Evolutionary conservation across 1,139 yeast species (phyloP).

Genomic region (Pichia sp.): DNA sequence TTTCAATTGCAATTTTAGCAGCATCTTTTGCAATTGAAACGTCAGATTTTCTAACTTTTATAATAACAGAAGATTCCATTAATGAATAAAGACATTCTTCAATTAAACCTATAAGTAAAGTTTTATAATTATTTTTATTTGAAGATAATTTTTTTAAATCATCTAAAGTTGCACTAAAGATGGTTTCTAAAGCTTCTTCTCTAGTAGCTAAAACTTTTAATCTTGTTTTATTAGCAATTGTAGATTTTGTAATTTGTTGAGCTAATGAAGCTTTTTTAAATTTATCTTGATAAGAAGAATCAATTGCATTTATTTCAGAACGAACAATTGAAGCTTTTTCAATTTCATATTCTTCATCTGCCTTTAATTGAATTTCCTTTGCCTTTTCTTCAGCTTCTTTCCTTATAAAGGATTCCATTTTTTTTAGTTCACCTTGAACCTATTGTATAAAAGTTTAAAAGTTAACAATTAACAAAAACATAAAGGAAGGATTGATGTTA

Average conservation of each 20-base stretch:
- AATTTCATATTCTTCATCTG: slow-evolving; percentile 97
- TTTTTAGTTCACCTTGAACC: slow-evolving; percentile 92
- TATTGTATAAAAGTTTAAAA: slow-evolving; percentile 27
- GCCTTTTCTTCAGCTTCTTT: slow-evolving; percentile 99
- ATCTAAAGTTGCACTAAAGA: slow-evolving; percentile 63
- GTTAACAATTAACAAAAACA: no score
- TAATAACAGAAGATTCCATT: slow-evolving; percentile 59
- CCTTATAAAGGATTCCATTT: slow-evolving; percentile 97
- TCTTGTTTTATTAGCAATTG: slow-evolving; percentile 91
- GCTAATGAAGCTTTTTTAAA: slow-evolving; percentile 87
- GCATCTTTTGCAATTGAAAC: slow-evolving; percentile 58
- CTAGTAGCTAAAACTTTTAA: slow-evolving; percentile 82
- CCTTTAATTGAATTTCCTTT: slow-evolving; percentile 88
- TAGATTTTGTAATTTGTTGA: slow-evolving; percentile 92
- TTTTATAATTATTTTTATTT: slow-evolving; percentile 54
- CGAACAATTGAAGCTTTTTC: slow-evolving; percentile 94
- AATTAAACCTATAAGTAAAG: slow-evolving; percentile 67
- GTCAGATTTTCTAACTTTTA: slow-evolving; percentile 69
- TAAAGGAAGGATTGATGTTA: background rate
- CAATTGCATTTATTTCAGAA: slow-evolving; percentile 85
- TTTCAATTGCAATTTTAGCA: slow-evolving; percentile 53
- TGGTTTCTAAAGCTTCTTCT: slow-evolving; percentile 69
- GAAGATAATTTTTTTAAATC: slow-evolving; percentile 53
- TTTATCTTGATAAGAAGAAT: slow-evolving; percentile 70
- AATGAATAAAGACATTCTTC: slow-evolving; percentile 76